Conservation (phyloP, 2,329 filamentous ascomycete genomes). For the Pyrenophora teres region DNA sequence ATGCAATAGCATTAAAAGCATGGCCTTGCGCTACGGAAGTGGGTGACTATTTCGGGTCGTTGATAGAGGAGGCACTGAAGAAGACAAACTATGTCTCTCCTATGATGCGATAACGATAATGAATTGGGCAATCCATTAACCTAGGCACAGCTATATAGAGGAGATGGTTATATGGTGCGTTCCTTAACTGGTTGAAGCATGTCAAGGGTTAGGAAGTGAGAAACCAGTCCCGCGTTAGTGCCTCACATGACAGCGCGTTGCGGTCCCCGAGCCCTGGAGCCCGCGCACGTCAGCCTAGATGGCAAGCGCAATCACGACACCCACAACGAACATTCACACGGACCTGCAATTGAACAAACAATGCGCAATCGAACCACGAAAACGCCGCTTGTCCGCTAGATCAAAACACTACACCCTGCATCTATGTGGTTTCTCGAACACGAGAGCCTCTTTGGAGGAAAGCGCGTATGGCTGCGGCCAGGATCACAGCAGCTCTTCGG, state of each 20-base stretch:
- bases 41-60: too few species aligned
- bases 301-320: not conserved
- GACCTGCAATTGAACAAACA: not conserved
- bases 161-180: too few species aligned
- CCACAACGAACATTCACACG: not conserved
- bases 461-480: conserved; percentile 81
- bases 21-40: too few species aligned
- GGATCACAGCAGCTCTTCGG: conserved; percentile 87
- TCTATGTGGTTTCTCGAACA: conserved; percentile 62
- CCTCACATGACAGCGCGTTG: conserved; percentile 16
- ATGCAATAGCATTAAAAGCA: too few species aligned
- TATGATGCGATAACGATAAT: too few species aligned
- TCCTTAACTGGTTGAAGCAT: too few species aligned
- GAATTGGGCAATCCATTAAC: too few species aligned
- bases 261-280: conserved; percentile 6
- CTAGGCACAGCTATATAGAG: too few species aligned
- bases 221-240: not conserved
- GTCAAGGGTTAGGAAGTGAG: not conserved
- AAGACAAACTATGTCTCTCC: too few species aligned
- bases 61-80: too few species aligned
- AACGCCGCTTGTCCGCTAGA: not conserved
- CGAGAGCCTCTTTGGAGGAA: conserved; percentile 61
- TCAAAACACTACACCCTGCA: not conserved
- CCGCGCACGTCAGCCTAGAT: not conserved
- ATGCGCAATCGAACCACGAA: conserved; percentile 1